Evolutionary conservation across 1,284 basidiomycete genomes (phyloP).

Genomic region (Ustilago trichophora): DNA sequence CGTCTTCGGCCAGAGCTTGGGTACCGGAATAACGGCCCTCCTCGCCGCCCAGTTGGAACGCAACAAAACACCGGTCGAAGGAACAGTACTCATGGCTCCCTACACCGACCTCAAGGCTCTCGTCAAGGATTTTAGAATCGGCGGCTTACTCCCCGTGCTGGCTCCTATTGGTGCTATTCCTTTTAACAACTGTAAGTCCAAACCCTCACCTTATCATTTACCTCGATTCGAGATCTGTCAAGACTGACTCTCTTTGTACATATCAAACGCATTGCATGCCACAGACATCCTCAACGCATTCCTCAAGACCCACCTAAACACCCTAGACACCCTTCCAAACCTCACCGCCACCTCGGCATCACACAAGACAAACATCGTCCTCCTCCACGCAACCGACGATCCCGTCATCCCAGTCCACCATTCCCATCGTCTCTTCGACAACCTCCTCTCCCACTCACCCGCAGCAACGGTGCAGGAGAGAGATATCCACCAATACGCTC

Average conservation of each 20-base stretch:
- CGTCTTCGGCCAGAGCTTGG: slow-evolving; percentile 82
- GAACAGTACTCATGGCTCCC: slow-evolving; percentile 78
- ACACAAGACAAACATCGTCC: slow-evolving; percentile 72
- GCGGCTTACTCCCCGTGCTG: slow-evolving; percentile 74
- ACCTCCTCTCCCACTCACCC: not conserved
- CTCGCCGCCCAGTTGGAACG: slow-evolving; percentile 70
- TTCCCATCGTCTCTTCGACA: slow-evolving; percentile 63
- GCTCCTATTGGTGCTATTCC: slow-evolving; percentile 80
- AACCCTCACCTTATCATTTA: too few relatives aligned
- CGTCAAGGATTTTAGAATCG: slow-evolving; percentile 74
- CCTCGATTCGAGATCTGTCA: too few relatives aligned
- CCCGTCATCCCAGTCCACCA: slow-evolving; percentile 81
- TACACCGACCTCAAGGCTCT: slow-evolving; percentile 77
- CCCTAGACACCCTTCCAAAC: slow-evolving; percentile 21
- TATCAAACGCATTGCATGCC: too few relatives aligned
- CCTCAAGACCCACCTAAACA: slow-evolving; percentile 73
- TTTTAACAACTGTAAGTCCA: slow-evolving; percentile 73
- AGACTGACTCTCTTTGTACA: too few relatives aligned
- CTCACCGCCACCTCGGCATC: not conserved
- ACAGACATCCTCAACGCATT: slow-evolving; percentile 73
- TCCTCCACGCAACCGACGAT: slow-evolving; percentile 84
- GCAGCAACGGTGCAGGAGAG: too few relatives aligned
- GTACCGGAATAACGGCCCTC: slow-evolving; percentile 77
- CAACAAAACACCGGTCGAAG: slow-evolving; percentile 69
- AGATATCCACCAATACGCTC: slow-evolving; percentile 16